Base-by-base conservation (phyloP, 2,329 filamentous ascomycete genomes). In the Nigrospora oryzae region DNA sequence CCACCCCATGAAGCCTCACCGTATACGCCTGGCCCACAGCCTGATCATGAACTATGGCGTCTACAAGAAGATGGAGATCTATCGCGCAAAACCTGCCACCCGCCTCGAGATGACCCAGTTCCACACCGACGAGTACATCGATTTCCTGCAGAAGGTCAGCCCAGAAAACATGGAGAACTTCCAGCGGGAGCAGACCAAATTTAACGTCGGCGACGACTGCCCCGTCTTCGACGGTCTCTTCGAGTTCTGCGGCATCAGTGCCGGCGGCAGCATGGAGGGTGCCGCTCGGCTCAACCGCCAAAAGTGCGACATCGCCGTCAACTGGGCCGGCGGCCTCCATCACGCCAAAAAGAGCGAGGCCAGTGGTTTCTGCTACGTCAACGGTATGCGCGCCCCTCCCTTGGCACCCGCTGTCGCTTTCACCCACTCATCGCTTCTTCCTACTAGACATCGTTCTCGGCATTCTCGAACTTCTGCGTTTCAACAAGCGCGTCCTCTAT, bases 1-100 rank as follows among this genome's bases (percentile, higher is more conserved):
- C 16, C 93, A 98, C 71, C 93, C 93, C 36, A 98, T 98, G 93
- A 98, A 98, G 67, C 93, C 93, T 51, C 95, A 95, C 78, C 85
- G 93, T 17, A 84, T 98, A 57, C 89, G 90, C 16, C 71, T 98
- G 53, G 94, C 93, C 41, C 95, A 98, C 65, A 93, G 94, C 59
- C 77, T 98, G 54, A 89, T 98, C 45, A 86, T 97, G 74, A 89
- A 93, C 47, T 97, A 97, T 70, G 89, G 91, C 49, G 80, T 97
- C 49, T 94, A 97, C 66, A 86, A 93, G 64, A 90, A 90, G 58
- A 95, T 98, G 85, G 91, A 97, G 63, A 84, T 95, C 39, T 96
- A 95, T 62, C 83, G 86, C 50, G 86, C 86, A 44, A 91, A 91
- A 71, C 86, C 89, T 11, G 93, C 93, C 14, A 90, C 84, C 30